Conservation (phyloP, 2,329 filamentous ascomycete genomes). For the Cladosporium sp. region DNA sequence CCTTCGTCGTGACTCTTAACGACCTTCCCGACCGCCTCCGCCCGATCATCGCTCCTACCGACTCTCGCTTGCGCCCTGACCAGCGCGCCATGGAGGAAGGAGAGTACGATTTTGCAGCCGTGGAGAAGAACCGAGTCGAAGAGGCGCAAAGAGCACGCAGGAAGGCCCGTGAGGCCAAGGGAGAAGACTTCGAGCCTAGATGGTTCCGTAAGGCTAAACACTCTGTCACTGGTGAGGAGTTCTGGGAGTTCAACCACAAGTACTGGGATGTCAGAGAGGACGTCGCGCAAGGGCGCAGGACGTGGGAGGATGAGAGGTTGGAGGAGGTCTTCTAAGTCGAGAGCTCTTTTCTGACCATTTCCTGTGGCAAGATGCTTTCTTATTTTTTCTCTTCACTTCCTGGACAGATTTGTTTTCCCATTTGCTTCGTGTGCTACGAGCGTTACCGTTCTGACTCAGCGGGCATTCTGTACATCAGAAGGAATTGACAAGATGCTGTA, state of each 20-base stretch:
- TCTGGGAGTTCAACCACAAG: slow-evolving; percentile 82
- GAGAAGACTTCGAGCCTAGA: slow-evolving; percentile 75
- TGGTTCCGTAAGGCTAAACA: slow-evolving; percentile 78
- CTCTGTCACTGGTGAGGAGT: slow-evolving; percentile 78
- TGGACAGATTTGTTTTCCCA: too few species aligned
- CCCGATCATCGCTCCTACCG: slow-evolving; percentile 79
- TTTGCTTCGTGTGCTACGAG: too few species aligned
- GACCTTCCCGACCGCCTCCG: slow-evolving; percentile 78
- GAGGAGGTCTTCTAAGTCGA: slow-evolving; percentile 63
- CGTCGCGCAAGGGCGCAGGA: slow-evolving; percentile 57
- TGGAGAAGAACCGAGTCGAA: slow-evolving; percentile 91
- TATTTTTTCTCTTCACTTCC: too few species aligned
- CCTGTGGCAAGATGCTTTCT: too few species aligned
- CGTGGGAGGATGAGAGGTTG: slow-evolving; percentile 60
- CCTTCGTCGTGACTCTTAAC: slow-evolving; percentile 92
- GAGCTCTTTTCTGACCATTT: too few species aligned
- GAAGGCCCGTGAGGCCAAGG: slow-evolving; percentile 66
- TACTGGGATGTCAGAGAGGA: slow-evolving; percentile 77
- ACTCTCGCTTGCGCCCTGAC: slow-evolving; percentile 87
- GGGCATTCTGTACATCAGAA: too few species aligned
- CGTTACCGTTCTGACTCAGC: too few species aligned
- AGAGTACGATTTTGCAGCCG: slow-evolving; percentile 88
- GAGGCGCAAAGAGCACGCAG: slow-evolving; percentile 80
- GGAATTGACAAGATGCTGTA: too few species aligned
- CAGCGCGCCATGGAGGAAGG: slow-evolving; percentile 98